A percentile compares a stretch with the other conserved stretches of the same genome.
Conservation (phyloP, 129 eudicot genomes). For the Saposhnikovia divaricata region DNA sequence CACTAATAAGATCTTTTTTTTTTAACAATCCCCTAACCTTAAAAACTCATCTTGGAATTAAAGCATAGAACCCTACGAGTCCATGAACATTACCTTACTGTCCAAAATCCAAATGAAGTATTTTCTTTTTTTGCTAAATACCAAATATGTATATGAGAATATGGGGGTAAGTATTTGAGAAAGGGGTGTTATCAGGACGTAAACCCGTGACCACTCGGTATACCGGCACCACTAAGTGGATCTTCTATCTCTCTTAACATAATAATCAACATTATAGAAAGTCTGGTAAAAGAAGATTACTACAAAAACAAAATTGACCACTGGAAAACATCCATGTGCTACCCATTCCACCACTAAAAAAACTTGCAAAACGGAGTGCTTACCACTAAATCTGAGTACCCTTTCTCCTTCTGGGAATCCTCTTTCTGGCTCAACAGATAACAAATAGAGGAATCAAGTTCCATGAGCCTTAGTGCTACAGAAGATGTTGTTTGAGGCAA, state of each 20-base stretch:
- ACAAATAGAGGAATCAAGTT: conserved; percentile 58
- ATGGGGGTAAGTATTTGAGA: background rate
- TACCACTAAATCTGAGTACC: conserved; percentile 31
- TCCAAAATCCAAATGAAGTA: background rate
- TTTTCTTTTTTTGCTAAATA: no score
- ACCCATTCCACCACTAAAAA: background rate
- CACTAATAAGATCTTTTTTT: background rate
- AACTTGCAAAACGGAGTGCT: background rate
- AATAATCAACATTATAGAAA: background rate
- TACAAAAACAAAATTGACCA: background rate
- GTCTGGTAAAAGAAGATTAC: background rate
- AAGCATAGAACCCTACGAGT: background rate
- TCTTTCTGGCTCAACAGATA: conserved; percentile 52
- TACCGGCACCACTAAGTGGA: background rate
- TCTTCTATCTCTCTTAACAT: background rate
- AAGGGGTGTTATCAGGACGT: background rate
- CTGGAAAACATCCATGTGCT: background rate
- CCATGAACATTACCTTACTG: background rate
- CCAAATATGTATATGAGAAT: no score
- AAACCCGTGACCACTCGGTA: background rate
- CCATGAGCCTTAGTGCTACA: conserved; percentile 82
- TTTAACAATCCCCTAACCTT: background rate
- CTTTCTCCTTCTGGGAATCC: conserved; percentile 42
- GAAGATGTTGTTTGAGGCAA: conserved; percentile 69
- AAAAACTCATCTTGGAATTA: background rate